Base-by-base conservation (phyloP, 1,284 basidiomycete species). In the Vanrija humicola region DNA sequence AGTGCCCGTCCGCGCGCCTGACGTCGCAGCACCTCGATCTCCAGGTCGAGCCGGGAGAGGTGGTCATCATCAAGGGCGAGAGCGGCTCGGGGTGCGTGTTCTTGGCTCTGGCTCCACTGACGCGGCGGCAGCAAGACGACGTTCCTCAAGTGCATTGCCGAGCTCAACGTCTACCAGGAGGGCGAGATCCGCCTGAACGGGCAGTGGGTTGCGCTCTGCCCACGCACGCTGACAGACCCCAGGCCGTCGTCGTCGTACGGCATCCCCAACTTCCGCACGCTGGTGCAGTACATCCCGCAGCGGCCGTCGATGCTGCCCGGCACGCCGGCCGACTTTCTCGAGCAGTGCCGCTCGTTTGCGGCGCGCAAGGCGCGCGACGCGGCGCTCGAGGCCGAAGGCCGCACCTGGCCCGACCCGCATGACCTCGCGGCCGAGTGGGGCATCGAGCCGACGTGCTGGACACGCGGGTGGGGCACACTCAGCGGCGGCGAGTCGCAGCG, bases 401-500 rank as follows among this genome's bases (percentile, higher is more conserved):
- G 54, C 12, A 55, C 38, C 18, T 55, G 19, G 29, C 62, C 79
- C 16, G 69, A 82, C 43, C 80, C 84, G 1, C 62, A 85, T 39
- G 79, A 82, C 16, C 74, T 90, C n/a, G 83, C 84, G 2, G 76
- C 77, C 48, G 67, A 78, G 2, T 92, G 88, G 88, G 86, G 83
- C 2, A 78, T 92, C 48, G 81, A 84, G 3, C 72, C 79, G 9
- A 79, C 81, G 40, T 78, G 90, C 21, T 93, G 90, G 90, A 82
- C 83, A 56, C 79, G 89, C 34, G 81, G 82, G 8, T 93, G 90
- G 90, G 75, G 82, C 10, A 85, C 82, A 50, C 75, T 93, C 61
- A 89, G 86, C 62, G 90, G 89, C 2, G 90, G 90, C 15, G 90
- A 93, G 71, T 82, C 83, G 2, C 90, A 93, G 73, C 79, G 90